phyloP scores from a whole-genome alignment of 2,329 filamentous ascomycete species.

The Ceratocystis diversiconidia region DNA sequence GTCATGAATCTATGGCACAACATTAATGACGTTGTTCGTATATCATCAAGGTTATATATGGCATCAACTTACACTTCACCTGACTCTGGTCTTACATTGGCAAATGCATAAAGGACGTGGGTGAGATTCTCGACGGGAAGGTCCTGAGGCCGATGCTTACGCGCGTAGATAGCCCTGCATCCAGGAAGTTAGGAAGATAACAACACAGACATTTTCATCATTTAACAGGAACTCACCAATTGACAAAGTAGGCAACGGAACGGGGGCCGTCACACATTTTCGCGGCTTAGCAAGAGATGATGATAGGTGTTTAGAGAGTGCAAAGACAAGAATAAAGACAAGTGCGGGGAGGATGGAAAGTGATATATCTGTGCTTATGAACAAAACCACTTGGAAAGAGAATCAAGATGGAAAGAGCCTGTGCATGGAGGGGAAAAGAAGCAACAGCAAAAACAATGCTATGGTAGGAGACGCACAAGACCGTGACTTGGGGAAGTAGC shows the following conservation, averaged over 20 bases:
- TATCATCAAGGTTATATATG: background rate
- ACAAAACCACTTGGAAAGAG: background rate
- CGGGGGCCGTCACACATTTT: slow-evolving; percentile 36
- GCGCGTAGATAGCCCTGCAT: slow-evolving; percentile 63
- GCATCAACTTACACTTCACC: slow-evolving; percentile 56
- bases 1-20: slow-evolving; percentile 33
- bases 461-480: background rate
- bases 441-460: background rate
- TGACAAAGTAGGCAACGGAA: slow-evolving; percentile 59
- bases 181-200: slow-evolving; percentile 17
- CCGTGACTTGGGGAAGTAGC: background rate
- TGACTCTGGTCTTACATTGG: slow-evolving; percentile 62
- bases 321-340: background rate
- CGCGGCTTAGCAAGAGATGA: background rate
- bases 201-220: background rate
- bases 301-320: background rate
- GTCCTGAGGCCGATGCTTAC: slow-evolving; percentile 74
- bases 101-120: slow-evolving; percentile 82
- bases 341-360: background rate
- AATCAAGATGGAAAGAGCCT: background rate
- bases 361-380: background rate
- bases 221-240: slow-evolving; percentile 35
- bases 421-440: background rate
- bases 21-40: slow-evolving; percentile 5
- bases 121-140: slow-evolving; percentile 70